Conservation (phyloP, 2,329 filamentous ascomycete species). For the Shiraia bambusicola region DNA sequence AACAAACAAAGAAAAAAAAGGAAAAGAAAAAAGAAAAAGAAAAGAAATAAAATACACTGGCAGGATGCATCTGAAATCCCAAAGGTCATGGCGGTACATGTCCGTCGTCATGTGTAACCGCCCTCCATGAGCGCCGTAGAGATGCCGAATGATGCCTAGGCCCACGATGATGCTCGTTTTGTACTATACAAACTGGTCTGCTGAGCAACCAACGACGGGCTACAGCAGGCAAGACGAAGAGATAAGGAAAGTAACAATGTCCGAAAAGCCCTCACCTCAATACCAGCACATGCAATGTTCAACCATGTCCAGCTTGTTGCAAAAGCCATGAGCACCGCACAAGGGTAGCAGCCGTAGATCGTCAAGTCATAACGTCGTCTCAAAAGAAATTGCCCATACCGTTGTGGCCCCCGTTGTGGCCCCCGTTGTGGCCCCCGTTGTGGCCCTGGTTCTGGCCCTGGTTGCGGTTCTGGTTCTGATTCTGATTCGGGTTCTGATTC, state of each 20-base stretch:
- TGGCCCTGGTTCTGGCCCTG: too few species aligned
- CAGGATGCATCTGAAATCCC: background rate
- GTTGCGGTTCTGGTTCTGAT: too few species aligned
- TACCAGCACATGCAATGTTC: conserved; percentile 18
- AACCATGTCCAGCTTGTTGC: too few species aligned
- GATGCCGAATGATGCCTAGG: conserved; percentile 35
- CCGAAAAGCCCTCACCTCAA: conserved; percentile 23
- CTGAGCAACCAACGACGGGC: conserved; percentile 20
- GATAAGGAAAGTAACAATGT: conserved; percentile 30
- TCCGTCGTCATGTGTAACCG: conserved; percentile 8
- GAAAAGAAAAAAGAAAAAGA: conserved; percentile 17
- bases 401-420: too few species aligned
- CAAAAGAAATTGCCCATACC: conserved; percentile 50
- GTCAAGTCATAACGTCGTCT: conserved; percentile 54
- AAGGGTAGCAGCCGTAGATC: conserved; percentile 46
- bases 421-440: too few species aligned
- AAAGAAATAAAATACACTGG: conserved; percentile 13
- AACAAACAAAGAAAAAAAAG: too few species aligned
- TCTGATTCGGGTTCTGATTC: too few species aligned
- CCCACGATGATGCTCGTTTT: conserved; percentile 35
- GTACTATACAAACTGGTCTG: conserved; percentile 42
- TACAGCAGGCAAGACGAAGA: conserved; percentile 26
- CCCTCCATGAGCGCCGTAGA: conserved; percentile 27
- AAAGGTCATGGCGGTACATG: conserved; percentile 3
- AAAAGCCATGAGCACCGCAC: conserved; percentile 19